These are phyloP conservation scores for Tephrocybe sp. DNA, from an alignment of 768 basidiomycete genomes.

Conservation along the genomic window DNA sequence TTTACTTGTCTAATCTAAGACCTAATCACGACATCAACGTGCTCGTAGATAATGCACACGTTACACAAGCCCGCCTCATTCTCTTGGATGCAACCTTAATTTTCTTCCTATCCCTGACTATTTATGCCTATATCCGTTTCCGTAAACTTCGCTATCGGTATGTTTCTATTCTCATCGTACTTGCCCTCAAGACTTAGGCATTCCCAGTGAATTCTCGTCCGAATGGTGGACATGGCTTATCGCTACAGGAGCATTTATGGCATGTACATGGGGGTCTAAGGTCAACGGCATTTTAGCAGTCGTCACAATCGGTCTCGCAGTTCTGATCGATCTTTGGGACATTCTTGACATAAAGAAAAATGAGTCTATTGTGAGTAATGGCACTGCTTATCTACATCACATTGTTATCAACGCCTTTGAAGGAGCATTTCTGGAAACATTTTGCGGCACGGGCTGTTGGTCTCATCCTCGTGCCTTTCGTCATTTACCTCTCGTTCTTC, in stretches of 20 bases:
- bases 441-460: constrained; percentile 84
- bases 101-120: constrained; percentile 93
- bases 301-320: constrained; percentile 83
- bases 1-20: not conserved
- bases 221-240: constrained; percentile 97
- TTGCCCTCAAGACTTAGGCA: constrained; percentile 2
- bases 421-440: constrained; percentile 91
- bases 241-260: constrained; percentile 90
- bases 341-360: constrained; percentile 84
- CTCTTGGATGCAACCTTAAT: constrained; percentile 92
- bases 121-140: constrained; percentile 93
- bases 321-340: constrained; percentile 93
- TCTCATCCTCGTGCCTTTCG: constrained; percentile 84
- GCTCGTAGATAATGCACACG: constrained; percentile 85
- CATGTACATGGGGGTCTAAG: constrained; percentile 96
- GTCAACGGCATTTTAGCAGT: constrained; percentile 97
- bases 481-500: constrained; percentile 94
- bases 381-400: constrained; percentile 3
- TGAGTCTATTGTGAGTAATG: constrained; percentile 64
- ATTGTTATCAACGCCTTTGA: constrained; percentile 1
- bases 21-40: not conserved
- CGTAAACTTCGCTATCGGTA: constrained; percentile 90
- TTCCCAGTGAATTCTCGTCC: constrained; percentile 73
- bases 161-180: constrained; percentile 19
- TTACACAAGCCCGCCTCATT: constrained; percentile 95